phyloP scores from a whole-genome alignment of 768 basidiomycete species.

The Termitomyces sp. region DNA sequence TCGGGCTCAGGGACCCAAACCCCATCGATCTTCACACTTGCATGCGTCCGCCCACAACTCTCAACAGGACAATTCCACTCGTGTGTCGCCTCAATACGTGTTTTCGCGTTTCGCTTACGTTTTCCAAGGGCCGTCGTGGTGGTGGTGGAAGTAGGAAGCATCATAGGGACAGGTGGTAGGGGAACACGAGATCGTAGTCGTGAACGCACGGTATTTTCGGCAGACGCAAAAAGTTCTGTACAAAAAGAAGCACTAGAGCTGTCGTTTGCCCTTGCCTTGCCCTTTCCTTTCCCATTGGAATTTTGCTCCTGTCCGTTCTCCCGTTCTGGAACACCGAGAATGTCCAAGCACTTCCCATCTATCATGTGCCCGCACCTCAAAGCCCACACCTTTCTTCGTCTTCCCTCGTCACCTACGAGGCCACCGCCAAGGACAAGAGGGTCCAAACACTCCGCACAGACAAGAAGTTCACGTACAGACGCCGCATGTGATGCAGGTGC shows the following conservation, averaged over 20 bases:
- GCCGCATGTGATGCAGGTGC: constrained; percentile 5
- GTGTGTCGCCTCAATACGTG: constrained; percentile 40
- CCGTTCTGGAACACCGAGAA: constrained; percentile 32
- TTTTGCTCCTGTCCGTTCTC: constrained; percentile 5
- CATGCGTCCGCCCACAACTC: constrained; percentile 47
- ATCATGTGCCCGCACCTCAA: constrained; percentile 74
- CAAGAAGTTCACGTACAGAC: constrained; percentile 39
- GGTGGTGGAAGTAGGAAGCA: background rate
- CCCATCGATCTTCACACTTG: constrained; percentile 52
- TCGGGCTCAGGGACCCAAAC: constrained; percentile 50
- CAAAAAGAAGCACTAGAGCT: background rate
- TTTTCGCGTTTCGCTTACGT: constrained; percentile 23
- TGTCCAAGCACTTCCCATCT: constrained; percentile 68
- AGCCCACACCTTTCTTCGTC: constrained; percentile 54
- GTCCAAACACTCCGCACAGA: constrained; percentile 63
- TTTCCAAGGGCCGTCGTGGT: constrained; percentile 10
- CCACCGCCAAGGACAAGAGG: constrained; percentile 53
- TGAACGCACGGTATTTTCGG: constrained; percentile 43
- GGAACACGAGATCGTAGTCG: constrained; percentile 47
- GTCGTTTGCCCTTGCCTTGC: constrained; percentile 1
- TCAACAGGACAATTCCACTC: constrained; percentile 64
- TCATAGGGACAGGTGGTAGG: constrained; percentile 1
- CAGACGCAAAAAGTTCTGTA: constrained; percentile 4
- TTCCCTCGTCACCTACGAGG: constrained; percentile 38
- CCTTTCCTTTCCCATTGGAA: background rate